phyloP scores from a whole-genome alignment of 2,329 filamentous ascomycete genomes.

The Aspergillus pseudoviridinutans region DNA sequence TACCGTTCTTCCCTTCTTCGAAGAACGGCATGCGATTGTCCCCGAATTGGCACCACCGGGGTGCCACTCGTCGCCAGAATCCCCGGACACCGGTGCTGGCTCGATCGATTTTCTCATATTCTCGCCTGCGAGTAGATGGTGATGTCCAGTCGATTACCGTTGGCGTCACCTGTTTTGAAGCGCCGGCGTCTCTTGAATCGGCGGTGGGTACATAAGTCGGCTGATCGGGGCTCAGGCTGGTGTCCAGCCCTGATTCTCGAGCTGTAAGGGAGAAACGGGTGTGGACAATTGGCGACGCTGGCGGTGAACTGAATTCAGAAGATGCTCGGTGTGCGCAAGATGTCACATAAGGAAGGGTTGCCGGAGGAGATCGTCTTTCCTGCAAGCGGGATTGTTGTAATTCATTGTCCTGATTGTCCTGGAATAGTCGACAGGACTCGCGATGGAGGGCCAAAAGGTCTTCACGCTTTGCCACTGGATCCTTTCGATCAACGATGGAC shows the following conservation, averaged over 20 bases:
- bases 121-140: conserved; percentile 39
- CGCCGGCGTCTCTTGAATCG: background rate
- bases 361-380: conserved; percentile 5
- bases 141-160: conserved; percentile 48
- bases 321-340: conserved; percentile 5
- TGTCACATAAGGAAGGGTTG: background rate
- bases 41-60: conserved; percentile 36
- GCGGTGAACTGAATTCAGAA: conserved; percentile 14
- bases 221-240: background rate
- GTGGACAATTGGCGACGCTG: conserved; percentile 10
- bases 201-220: background rate
- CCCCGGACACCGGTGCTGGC: conserved; percentile 40
- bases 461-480: conserved; percentile 26
- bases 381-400: background rate
- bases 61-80: conserved; percentile 39
- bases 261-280: conserved; percentile 7
- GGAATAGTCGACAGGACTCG: conserved; percentile 40
- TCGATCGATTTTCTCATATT: conserved; percentile 53
- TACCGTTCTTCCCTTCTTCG: conserved; percentile 34
- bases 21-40: conserved; percentile 39
- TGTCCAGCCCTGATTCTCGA: background rate
- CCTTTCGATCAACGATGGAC: conserved; percentile 15
- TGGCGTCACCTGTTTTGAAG: conserved; percentile 24
- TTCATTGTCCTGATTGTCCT: conserved; percentile 25
- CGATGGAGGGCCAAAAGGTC: conserved; percentile 37